Base-by-base conservation (phyloP, 2,329 filamentous ascomycete genomes). In the Cytospora schulzeri region DNA sequence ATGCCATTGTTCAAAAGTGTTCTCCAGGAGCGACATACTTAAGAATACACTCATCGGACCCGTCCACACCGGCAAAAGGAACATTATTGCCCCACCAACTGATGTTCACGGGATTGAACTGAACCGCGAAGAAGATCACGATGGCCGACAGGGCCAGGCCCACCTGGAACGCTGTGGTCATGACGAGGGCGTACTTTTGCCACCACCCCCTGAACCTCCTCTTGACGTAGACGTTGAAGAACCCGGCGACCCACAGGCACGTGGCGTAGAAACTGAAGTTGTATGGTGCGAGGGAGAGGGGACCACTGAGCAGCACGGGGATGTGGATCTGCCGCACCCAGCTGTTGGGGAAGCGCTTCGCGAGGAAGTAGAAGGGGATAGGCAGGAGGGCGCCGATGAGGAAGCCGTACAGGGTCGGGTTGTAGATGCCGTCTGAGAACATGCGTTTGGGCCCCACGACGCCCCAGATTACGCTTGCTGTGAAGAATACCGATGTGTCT, bases 401-500 rank as follows among this genome's bases (percentile, higher is more conserved):
- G 68, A 85, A 85, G 3, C 82, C 82, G 12, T 81, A 69, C 33
- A 85, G 71, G 0, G 81, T 78, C 57, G 78, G 73, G 3, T 76
- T 79, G 72, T 85, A 85, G 62, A 79, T 77, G 9, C 81, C 80
- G 12, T 78, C 72, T 24, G 74, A 73, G 67, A 82, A 86, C 33
- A 85, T 77, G 71, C 80, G 81, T 65, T 74, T 74, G 0, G 82
- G 81, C 0, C 83, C 82, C 45, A 85, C 79, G 1, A 81, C 83
- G 28, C 83, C 83, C 82, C 83, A 85, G 4, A 85, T 75, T 0
- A 85, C 79, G 0, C 82, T 80, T 1, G 83, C 82, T 0, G 83
- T 85, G 72, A 85, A 86, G 72, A 85, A 85, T 4, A 81, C 83
- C 71, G 83, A 83, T 69, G 83, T 79, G 17, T 79, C 79, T 15